Base-by-base conservation (phyloP, 306 rosid genomes). In the Pterocarpus macrocarpus region DNA sequence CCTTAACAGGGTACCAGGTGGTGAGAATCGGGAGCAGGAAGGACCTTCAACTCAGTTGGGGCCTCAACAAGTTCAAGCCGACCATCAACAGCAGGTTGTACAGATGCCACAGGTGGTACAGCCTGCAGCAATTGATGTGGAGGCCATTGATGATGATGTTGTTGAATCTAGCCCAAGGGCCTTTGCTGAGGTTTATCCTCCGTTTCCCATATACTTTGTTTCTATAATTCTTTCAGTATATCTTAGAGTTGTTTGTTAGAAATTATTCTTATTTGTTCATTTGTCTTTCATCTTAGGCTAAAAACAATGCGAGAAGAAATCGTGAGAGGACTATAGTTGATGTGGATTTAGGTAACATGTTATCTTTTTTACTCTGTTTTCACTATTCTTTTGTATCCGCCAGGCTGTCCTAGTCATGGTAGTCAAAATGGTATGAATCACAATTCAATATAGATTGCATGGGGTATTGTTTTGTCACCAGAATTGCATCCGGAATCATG, bases 101-200 rank as follows among this genome's bases (percentile, higher is more conserved):
- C 53, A 67, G 52, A 45, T 7, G 30, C 71, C 33, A 8, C 52
- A 8, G 71, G 52, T 10, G 10, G 52, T 17, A 34, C 89, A 84
- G 35, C 83, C 90, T 63, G 35, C 86, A 13, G 68, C 33, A 78
- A 91, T 95, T 80, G 97, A 95, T 81, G 90, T 95, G 72, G 99
- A 93, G 76, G 96, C 92, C 83, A 82, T 89, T 75, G 99, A 95
- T 62, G 99, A 93, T 47, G 99, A 95, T 88, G 93, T 91, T 76
- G 49, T 91, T 75, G 95, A 88, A 87, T 90, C 97, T 55, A 82
- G 90, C 15, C 93, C 96, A 2, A 88, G 86, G 79, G 99, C 98
- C 75, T 89, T 95, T 88, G 92, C 92, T 9, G 93, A 94, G 87
- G 99, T 90, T 86, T 69, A 69, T 76, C 55, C 73, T 64, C 55